Evolutionary conservation across 371 early-diverging fungal species (phyloP), one percentile per base, ranked within the genome.

Genomic region (Dichotomocladium elegans): DNA sequence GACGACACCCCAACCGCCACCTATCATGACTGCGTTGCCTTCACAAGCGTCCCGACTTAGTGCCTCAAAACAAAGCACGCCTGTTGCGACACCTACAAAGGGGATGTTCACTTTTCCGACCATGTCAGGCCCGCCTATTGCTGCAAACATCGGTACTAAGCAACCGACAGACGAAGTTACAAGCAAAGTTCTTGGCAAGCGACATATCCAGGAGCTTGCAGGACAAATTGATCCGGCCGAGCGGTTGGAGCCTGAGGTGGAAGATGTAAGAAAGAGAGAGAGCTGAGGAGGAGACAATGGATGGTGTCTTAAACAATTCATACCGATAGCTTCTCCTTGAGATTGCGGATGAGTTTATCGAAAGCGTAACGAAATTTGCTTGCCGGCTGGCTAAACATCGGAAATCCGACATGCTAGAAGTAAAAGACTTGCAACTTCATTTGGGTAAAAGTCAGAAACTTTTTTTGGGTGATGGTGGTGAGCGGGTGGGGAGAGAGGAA

Each of bases 341-440:
- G 54, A 80, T 95, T 33, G 95, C 95, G 0, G 94, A 95, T 64
- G 91, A 95, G 56, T 95, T 96, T 68, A 92, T 96, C 42, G 89
- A 93, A 49, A 87, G 90, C 1, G 92, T 93, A 0, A 88, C 91
- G 2, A 71, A 80, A 44, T 87, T 91, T 65, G 92, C 93, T 8
- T 91, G 92, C 61, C 86, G 89, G 61, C 68, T 94, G 28, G 95
- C 97, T 14, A 93, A 90, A 55, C 97, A 96, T 68, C 82, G 97
- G 27, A 86, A 87, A 56, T 87, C 93, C 4, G 74, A 83, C 53
- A 81, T 86, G 19, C 61, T 95, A 31, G 94, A 94, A 60, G 92
- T 93, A 19, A 92, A 91, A 63, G 97, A 96, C 64, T 67, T 95
- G 33, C 94, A 94, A 61, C 79, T 95, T 31, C 91, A 93, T 53